A percentile compares a stretch with the other conserved stretches of the same genome.
Conservation (phyloP, 2,329 filamentous ascomycete genomes). For the Aspergillus transmontanensis region DNA sequence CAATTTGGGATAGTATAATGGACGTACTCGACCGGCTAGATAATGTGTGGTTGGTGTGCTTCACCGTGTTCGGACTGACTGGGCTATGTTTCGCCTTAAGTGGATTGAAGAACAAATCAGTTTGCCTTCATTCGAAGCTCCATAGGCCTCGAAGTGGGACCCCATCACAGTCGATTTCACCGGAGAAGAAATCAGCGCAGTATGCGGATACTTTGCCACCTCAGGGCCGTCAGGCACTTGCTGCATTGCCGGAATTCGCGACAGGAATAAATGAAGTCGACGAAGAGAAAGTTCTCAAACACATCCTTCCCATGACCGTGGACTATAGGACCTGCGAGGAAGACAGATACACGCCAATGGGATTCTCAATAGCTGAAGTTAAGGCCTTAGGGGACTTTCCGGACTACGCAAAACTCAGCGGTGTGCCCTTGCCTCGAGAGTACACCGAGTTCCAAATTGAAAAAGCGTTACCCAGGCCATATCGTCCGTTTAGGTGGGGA, state of each 20-base stretch:
- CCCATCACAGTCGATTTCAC: constrained; percentile 57
- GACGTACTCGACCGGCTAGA: constrained; percentile 16
- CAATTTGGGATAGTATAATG: constrained; percentile 18
- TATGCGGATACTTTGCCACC: constrained; percentile 58
- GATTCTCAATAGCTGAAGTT: constrained; percentile 71
- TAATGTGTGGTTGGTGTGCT: constrained; percentile 27
- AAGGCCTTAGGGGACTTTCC: constrained; percentile 74
- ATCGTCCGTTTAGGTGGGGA: constrained; percentile 78
- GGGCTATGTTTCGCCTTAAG: constrained; percentile 32
- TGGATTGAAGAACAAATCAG: constrained; percentile 37
- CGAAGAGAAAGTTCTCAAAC: constrained; percentile 36
- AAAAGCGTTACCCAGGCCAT: constrained; percentile 71
- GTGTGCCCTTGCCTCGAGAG: constrained; percentile 69
- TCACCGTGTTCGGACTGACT: constrained; percentile 25
- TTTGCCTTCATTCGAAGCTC: constrained; percentile 44
- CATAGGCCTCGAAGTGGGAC: constrained; percentile 50
- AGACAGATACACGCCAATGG: constrained; percentile 63
- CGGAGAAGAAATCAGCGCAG: constrained; percentile 47
- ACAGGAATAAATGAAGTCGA: constrained; percentile 28
- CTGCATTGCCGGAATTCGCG: constrained; percentile 26
- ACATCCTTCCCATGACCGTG: constrained; percentile 44
- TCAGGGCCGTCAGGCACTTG: constrained; percentile 51
- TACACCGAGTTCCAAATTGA: constrained; percentile 68
- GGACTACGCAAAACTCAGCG: constrained; percentile 74
- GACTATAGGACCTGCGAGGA: constrained; percentile 41